Evolutionary conservation across 176 grass and related monocot species (phyloP), one percentile per base, ranked within the genome.

Genomic region (Dendrocalamus sinicus): DNA sequence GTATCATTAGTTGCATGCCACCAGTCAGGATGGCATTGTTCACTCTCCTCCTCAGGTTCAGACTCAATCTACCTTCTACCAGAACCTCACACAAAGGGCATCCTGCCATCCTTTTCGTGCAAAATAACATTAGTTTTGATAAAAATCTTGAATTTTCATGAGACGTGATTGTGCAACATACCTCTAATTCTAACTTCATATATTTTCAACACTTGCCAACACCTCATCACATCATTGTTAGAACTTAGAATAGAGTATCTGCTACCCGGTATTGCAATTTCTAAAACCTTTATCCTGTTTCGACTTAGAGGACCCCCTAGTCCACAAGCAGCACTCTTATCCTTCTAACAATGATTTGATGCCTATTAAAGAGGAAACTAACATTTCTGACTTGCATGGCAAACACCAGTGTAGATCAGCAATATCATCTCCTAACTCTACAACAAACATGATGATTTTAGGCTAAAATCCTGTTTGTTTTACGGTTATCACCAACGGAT

Each of bases 251-350:
- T 57, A 32, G 12, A 43, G 15, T 65, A 47, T 51, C 75, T 84
- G 64, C 28, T 62, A 59, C 43, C 67, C 10, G 9, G 35, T 43
- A 32, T 26, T 53, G 23, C 12, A 70, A 69, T 52, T 61, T 53
- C 11, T 81, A 63, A 76, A 72, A 62, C 22, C 0, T 54, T 40
- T 85, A 35, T 23, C 51, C 15, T 81, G 4, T 46, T 84, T 72
- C 23, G 28, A 26, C 20, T 45, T 51, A 51, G 43, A 17, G 45
- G 20, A 28, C 14, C 24, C 55, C 59, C 16, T 30, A 43, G 54
- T 43, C 30, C 15, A 72, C 3, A 37, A 52, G 8, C 35, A 44
- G 35, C 67, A 72, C 44, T 32, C 7, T 57, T 57, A 13, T 55
- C 50, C 63, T 70, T 69, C 2, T 66, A 50, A 67, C 6, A 46